phyloP scores from a whole-genome alignment of 2,329 filamentous ascomycete species.

The Colletotrichum graminicola region DNA sequence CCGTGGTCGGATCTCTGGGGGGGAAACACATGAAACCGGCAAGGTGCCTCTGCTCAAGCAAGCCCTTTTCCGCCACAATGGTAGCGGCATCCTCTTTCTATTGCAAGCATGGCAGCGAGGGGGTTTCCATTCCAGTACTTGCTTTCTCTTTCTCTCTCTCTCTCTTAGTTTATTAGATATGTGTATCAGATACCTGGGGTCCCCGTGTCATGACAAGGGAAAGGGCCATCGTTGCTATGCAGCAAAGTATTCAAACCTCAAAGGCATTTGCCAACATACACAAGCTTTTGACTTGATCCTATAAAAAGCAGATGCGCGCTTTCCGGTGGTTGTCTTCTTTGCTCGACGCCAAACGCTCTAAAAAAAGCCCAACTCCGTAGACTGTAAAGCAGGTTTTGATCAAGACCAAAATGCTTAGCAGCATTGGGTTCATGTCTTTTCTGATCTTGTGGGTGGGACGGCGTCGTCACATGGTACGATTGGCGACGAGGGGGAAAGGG shows the following conservation, averaged over 20 bases:
- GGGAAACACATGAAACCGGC: conserved; percentile 10
- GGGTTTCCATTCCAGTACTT: neutral
- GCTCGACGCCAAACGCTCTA: neutral
- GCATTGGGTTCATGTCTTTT: neutral
- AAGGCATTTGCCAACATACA: conserved; percentile 16
- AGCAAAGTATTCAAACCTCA: conserved; percentile 13
- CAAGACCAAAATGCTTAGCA: neutral
- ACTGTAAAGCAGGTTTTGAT: neutral
- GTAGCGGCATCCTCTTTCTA: conserved; percentile 12
- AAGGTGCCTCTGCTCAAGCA: conserved; percentile 23
- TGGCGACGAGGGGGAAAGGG: neutral
- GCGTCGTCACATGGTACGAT: neutral
- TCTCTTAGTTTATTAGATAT: neutral
- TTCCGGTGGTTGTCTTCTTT: neutral
- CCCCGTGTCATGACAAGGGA: conserved; percentile 22
- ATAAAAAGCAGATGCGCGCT: neutral
- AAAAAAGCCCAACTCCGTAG: neutral
- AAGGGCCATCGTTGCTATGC: conserved; percentile 26
- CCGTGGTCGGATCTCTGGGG: neutral
- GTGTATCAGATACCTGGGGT: conserved; percentile 32
- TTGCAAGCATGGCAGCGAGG: conserved; percentile 18
- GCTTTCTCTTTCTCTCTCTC: too few species aligned
- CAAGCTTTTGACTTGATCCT: conserved; percentile 21
- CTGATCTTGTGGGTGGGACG: neutral
- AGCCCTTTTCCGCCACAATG: conserved; percentile 2